phyloP scores from a whole-genome alignment of 768 basidiomycete species.

The Trametopsis cervina region DNA sequence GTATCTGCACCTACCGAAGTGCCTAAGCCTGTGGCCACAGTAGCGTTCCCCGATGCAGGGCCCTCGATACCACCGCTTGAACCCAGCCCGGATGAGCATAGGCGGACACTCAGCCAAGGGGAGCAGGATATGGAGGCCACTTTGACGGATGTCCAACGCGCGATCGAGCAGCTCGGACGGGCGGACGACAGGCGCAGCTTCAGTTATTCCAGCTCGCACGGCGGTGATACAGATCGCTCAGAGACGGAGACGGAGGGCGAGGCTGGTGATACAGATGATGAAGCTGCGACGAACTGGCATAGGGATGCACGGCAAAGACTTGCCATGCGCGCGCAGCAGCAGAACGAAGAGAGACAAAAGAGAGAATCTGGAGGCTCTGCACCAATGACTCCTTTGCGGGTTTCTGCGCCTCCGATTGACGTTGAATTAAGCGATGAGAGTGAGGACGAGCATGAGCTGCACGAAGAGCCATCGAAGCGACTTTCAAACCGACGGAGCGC shows the following conservation, averaged over 20 bases:
- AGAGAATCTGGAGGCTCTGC: conserved; percentile 33
- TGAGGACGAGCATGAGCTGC: conserved; percentile 51
- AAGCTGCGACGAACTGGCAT: conserved; percentile 54
- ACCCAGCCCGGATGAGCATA: conserved; percentile 21
- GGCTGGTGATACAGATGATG: conserved; percentile 46
- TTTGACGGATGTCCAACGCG: conserved; percentile 84
- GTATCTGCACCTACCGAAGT: conserved; percentile 16
- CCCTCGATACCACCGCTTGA: conserved; percentile 1
- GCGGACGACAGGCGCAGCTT: conserved; percentile 60
- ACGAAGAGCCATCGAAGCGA: conserved; percentile 9
- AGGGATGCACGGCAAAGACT: conserved; percentile 57
- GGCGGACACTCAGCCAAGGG: conserved; percentile 16
- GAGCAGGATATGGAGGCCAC: conserved; percentile 75
- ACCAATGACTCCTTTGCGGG: conserved; percentile 24
- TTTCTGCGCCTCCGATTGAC: conserved; percentile 56
- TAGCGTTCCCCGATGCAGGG: conserved; percentile 2
- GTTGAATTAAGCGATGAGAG: conserved; percentile 79
- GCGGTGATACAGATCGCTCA: conserved; percentile 34
- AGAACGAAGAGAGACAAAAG: conserved; percentile 50
- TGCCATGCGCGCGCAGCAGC: conserved; percentile 61
- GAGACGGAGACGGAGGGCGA: conserved; percentile 47
- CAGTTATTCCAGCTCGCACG: conserved; percentile 67
- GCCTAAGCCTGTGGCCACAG: conserved; percentile 5
- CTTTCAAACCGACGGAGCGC: conserved; percentile 12
- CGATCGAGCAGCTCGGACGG: conserved; percentile 79